Evolutionary conservation across 306 rosid genomes (phyloP), one percentile per base, ranked within the genome.

Genomic region (Rubus parviflorus): DNA sequence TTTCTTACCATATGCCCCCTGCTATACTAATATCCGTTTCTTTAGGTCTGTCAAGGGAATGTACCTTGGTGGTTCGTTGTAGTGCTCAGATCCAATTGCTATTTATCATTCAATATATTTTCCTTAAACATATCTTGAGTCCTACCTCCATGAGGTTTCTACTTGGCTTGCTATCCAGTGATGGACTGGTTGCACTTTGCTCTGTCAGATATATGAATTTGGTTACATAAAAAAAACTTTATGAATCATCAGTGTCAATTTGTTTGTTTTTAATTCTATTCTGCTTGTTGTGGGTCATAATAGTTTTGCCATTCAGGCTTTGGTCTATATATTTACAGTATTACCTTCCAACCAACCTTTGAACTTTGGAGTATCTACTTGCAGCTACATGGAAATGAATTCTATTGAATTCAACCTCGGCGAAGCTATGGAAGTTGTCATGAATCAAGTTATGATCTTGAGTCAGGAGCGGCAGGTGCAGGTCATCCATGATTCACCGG

Each of bases 311-410:
- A 12, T 60, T 60, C 66, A 4, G 38, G 41, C 19, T 43, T 42
- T 68, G 72, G 17, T 20, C 38, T 43, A 15, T 15, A 23, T 8
- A 16, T 38, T 37, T 61, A 15, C 40, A 20, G 56, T 41, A 3
- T 30, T 30, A 3, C 70, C 74, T 23, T 22, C 73, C 6, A 23
- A 56, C 62, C 30, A 43, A 45, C 49, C 57, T 79, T 70, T 79
- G 43, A 80, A 49, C 40, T 67, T 61, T 68, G 23, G 66, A 65
- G 23, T 11, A 3, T 63, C 15, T 54, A 52, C 57, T 66, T 61
- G 72, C 82, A 85, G 86, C 80, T 82, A 60, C 83, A 76, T 76
- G 84, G 86, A 79, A 63, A 58, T 78, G 52, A 82, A 71, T 75
- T 76, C 80, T 79, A 45, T 6, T 35, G 84, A 76, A 63, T 85